Base-by-base conservation (phyloP, 2,329 filamentous ascomycete species). In the Emericellopsis atlantica region DNA sequence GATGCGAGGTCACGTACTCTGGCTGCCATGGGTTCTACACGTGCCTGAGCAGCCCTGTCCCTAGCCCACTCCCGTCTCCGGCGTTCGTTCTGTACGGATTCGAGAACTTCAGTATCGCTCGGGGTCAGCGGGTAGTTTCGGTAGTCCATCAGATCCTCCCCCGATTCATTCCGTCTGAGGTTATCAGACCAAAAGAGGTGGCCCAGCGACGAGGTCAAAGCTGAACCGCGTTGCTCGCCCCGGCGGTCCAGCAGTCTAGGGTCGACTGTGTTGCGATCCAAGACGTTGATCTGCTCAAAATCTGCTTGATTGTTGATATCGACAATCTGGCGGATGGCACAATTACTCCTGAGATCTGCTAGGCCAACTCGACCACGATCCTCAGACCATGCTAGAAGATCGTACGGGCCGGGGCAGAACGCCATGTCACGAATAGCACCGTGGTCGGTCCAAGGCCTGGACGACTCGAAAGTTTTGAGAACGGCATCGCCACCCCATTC, bases 351-450 rank as follows among this genome's bases (percentile, higher is more conserved):
- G 39, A 85, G 62, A 57, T 92, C 85, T 5, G 81, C 81, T 32
- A 90, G 68, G 32, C 83, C 85, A 14, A 89, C 69, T 42, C 79
- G 71, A 4, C 81, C 84, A 46, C 84, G 81, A 51, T 95, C 85
- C 59, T 98, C 92, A 8, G 88, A 85, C 89, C 92, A 96, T 6
- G 93, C 84, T 33, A 98, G 66, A 15, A 98, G 74, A 55, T 95
- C 90, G 68, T 82, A 90, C 0, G 89, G 86, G 2, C 84, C 84
- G 1, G 90, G 89, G 5, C 85, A 88, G 56, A 98, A 98, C 1
- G 82, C 74, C 84, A 96, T 93, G 45, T 88, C 86, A 46, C 92
- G 76, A 40, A 96, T 79, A 26, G 90, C 88, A 35, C 90, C 90
- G 16, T 74, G 70, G 18, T 76, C 72, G n/a, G 68, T 71, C 44